A percentile compares a stretch with the other conserved stretches of the same genome.
These are phyloP conservation scores for Simmondsia chinensis DNA, from an alignment of 148 eudicot species.

Conservation along the genomic window DNA sequence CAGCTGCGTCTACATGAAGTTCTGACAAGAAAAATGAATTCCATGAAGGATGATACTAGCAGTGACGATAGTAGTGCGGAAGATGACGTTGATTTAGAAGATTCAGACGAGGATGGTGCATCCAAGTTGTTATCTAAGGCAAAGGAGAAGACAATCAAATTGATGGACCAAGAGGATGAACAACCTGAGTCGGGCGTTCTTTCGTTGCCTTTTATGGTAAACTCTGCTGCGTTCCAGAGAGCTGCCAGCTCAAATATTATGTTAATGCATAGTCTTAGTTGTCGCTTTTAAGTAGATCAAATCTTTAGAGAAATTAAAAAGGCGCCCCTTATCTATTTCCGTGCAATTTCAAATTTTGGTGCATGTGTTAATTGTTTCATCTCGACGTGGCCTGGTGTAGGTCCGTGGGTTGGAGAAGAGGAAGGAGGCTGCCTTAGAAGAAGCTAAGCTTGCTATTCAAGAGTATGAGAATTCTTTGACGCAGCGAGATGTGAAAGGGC, in stretches of 20 bases:
- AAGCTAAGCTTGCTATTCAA: constrained; percentile 71
- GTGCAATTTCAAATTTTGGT: too few species aligned
- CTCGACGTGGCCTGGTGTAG: constrained; percentile 26
- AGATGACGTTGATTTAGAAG: constrained; percentile 47
- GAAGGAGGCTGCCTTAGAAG: constrained; percentile 72
- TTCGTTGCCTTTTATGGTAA: constrained; percentile 94
- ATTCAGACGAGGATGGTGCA: constrained; percentile 46
- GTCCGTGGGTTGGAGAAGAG: constrained; percentile 74
- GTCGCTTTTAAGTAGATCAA: too few species aligned
- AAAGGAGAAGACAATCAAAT: constrained; percentile 56
- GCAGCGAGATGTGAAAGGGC: constrained; percentile 25
- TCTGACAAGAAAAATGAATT: constrained; percentile 79
- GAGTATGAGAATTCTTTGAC: constrained; percentile 62
- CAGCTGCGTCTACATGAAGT: constrained; percentile 66
- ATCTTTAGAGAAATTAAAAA: too few species aligned
- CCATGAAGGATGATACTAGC: constrained; percentile 63
- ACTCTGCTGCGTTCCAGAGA: background rate
- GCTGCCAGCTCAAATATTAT: background rate
- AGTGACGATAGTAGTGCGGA: constrained; percentile 48
- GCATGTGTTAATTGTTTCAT: too few species aligned
- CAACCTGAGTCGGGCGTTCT: constrained; percentile 73
- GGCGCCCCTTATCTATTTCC: too few species aligned
- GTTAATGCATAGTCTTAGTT: background rate
- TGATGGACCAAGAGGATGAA: constrained; percentile 63
- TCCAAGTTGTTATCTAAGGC: constrained; percentile 62